Percentiles rank a stretch among this genome's conserved stretches.
phyloP scores from a whole-genome alignment of 2,329 filamentous ascomycete species.

The Knufia fluminis region DNA sequence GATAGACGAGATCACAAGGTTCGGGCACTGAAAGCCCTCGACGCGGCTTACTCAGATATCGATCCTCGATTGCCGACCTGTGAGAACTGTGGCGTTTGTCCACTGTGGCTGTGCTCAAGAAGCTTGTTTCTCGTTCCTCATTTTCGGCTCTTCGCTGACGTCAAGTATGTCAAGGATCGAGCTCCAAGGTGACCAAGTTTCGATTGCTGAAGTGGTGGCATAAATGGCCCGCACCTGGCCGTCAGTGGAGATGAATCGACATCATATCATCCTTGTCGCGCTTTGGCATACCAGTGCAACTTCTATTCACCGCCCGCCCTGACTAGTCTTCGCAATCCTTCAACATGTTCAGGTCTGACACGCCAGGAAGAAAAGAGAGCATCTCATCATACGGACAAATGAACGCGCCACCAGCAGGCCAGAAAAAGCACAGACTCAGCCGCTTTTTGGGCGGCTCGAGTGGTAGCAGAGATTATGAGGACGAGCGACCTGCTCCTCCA shows the following conservation, averaged over 20 bases:
- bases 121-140: no score
- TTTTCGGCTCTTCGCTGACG: no score
- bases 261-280: constrained; percentile 1
- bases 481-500: constrained; percentile 8
- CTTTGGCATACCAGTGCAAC: neutral
- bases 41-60: no score
- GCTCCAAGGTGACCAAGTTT: neutral
- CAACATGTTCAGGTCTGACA: constrained; percentile 5
- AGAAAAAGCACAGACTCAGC: constrained; percentile 49
- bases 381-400: constrained; percentile 1
- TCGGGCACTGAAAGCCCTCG: no score
- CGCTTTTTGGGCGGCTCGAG: constrained; percentile 49
- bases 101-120: neutral
- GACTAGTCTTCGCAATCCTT: neutral
- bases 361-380: neutral
- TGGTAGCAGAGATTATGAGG: constrained; percentile 14
- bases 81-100: neutral
- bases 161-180: no score
- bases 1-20: no score
- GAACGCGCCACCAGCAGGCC: constrained; percentile 26
- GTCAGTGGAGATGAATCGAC: neutral
- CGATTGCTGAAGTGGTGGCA: neutral
- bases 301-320: neutral
- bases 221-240: neutral
- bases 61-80: no score